Percentiles rank a stretch among this genome's conserved stretches.
Conservation (phyloP, 1,284 basidiomycete species). For the Puccinia horiana region DNA sequence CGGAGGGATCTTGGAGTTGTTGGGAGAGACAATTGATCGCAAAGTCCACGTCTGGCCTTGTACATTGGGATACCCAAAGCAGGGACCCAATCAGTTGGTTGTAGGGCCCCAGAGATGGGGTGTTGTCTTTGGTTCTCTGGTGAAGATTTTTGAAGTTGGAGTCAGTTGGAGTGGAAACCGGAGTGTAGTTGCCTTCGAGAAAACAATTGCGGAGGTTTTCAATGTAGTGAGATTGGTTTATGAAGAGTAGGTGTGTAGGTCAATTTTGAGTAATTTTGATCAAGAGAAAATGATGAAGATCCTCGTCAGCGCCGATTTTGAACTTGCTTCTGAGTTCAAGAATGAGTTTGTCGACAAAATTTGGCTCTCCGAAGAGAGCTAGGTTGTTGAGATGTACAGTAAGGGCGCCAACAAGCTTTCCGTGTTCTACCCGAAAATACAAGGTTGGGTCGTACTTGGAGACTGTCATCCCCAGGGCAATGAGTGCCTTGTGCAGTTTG, state of each 20-base stretch:
- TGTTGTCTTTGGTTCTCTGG: too few relatives aligned
- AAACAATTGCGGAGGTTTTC: not conserved
- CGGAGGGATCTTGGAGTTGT: not conserved
- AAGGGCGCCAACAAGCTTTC: conserved; percentile 5
- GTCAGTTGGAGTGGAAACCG: not conserved
- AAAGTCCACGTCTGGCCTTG: not conserved
- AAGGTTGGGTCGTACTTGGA: conserved; percentile 19
- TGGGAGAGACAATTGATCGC: not conserved
- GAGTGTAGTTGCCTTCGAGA: not conserved
- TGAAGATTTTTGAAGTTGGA: not conserved
- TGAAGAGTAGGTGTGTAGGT: not conserved
- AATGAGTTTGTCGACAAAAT: not conserved
- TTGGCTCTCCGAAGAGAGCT: not conserved
- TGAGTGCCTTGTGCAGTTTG: not conserved
- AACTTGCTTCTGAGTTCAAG: not conserved
- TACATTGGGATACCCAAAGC: not conserved
- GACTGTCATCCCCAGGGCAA: not conserved
- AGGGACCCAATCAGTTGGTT: not conserved
- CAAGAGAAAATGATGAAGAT: conserved; percentile 9
- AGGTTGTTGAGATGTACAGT: not conserved
- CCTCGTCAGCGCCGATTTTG: not conserved
- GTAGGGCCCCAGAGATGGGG: not conserved
- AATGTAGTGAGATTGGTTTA: conserved; percentile 4
- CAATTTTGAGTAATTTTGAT: not conserved
- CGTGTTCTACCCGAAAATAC: not conserved